These are phyloP conservation scores for Colletotrichum simmondsii DNA, from an alignment of 2,329 filamentous ascomycete species.

Conservation along the genomic window DNA sequence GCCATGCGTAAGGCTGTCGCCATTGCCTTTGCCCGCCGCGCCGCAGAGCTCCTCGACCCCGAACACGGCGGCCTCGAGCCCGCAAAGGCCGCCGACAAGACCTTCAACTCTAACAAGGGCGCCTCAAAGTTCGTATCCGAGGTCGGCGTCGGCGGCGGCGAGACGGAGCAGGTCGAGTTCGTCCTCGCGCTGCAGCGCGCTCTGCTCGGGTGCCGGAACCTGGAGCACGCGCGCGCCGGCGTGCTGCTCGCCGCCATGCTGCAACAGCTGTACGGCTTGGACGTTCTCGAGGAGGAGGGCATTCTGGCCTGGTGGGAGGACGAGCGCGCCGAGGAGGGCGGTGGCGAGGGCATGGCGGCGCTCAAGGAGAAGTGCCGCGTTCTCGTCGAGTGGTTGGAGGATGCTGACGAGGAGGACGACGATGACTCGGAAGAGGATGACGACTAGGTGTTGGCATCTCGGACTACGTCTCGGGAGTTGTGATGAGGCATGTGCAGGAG, in stretches of 20 bases:
- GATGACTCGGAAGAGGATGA: constrained; percentile 59
- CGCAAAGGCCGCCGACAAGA: constrained; percentile 71
- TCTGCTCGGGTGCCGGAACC: constrained; percentile 72
- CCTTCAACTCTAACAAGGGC: constrained; percentile 66
- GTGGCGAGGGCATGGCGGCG: constrained; percentile 74
- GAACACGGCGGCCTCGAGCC: constrained; percentile 66
- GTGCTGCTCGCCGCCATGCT: constrained; percentile 80
- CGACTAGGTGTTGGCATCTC: constrained; percentile 32
- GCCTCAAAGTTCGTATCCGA: constrained; percentile 67
- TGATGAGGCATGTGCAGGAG: no score
- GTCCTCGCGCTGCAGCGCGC: constrained; percentile 85
- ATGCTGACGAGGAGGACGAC: constrained; percentile 78
- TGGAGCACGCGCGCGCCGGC: constrained; percentile 58
- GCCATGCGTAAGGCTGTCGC: constrained; percentile 90
- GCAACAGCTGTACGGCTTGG: constrained; percentile 86
- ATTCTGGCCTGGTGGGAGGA: constrained; percentile 92
- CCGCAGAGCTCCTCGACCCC: constrained; percentile 72
- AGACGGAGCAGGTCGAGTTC: constrained; percentile 86
- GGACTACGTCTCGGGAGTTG: background rate
- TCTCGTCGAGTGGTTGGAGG: constrained; percentile 86
- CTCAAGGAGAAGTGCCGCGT: constrained; percentile 80
- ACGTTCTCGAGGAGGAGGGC: constrained; percentile 89
- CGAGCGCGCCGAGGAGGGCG: constrained; percentile 71
- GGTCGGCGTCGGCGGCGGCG: constrained; percentile 71
- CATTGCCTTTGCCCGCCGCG: constrained; percentile 84